phyloP scores from a whole-genome alignment of 805 yeast species.

The Scheffersomyces coipomensis region DNA sequence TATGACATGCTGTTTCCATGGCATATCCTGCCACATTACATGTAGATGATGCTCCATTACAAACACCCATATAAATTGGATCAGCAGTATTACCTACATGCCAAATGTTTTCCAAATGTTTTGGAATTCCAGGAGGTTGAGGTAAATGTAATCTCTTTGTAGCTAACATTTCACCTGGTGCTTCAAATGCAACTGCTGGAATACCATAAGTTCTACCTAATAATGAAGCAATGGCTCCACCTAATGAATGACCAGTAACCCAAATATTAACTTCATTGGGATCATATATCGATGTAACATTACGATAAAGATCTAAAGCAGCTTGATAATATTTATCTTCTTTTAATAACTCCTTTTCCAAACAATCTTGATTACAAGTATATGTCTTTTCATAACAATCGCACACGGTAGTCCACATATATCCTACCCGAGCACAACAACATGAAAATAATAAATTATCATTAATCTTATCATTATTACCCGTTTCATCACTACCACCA shows the following conservation, averaged over 20 bases:
- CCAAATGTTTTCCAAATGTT: constrained; percentile 80
- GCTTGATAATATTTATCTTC: constrained; percentile 84
- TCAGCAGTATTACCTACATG: constrained; percentile 97
- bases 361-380: constrained; percentile 84
- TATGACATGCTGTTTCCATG: constrained; percentile 93
- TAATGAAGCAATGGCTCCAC: constrained; percentile 81
- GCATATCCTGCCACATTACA: constrained; percentile 95
- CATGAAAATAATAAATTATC: constrained; percentile 91
- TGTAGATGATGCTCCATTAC: constrained; percentile 87
- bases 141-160: constrained; percentile 85
- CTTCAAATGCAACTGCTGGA: constrained; percentile 88
- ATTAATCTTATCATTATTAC: constrained; percentile 75
- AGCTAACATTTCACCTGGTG: constrained; percentile 90
- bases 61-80: constrained; percentile 94
- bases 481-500: constrained; percentile 61
- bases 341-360: constrained; percentile 70
- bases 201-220: constrained; percentile 87
- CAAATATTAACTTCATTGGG: constrained; percentile 63
- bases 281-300: constrained; percentile 69
- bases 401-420: constrained; percentile 92
- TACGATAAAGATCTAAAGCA: constrained; percentile 69
- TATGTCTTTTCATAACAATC: constrained; percentile 84
- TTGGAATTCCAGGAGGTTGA: constrained; percentile 85
- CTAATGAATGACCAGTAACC: constrained; percentile 94
- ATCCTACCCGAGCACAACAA: constrained; percentile 91